Evolutionary conservation across 345 rosid genomes (phyloP).

Genomic region (Psidium guajava): DNA sequence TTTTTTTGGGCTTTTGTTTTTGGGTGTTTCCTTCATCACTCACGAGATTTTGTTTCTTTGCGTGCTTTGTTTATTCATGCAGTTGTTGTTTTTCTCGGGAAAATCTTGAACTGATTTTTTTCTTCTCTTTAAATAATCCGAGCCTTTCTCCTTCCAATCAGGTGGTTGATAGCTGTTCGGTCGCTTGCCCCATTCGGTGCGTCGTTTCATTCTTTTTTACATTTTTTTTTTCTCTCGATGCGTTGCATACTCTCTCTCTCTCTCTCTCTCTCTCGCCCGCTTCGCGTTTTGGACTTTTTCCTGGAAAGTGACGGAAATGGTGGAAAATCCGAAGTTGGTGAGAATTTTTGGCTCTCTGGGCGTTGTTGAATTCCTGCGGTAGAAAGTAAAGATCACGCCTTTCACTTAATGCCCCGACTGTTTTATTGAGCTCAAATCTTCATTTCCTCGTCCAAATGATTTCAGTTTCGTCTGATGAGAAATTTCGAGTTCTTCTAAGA

Average conservation of each 20-base stretch:
- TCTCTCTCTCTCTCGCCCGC: not conserved
- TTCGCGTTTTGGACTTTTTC: not conserved
- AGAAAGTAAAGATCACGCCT: not conserved
- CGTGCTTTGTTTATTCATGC: not conserved
- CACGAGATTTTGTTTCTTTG: slow-evolving; percentile 6
- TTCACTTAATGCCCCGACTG: not conserved
- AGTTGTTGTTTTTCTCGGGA: not conserved
- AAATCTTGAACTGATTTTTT: not conserved
- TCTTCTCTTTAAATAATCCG: not conserved
- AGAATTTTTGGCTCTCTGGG: slow-evolving; percentile 9
- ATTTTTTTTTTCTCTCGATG: not conserved
- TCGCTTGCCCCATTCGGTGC: slow-evolving; percentile 11
- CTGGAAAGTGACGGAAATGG: slow-evolving; percentile 24
- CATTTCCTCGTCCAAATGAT: not conserved
- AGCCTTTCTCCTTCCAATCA: slow-evolving; percentile 3
- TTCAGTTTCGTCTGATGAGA: not conserved
- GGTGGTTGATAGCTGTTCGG: slow-evolving; percentile 2
- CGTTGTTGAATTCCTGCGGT: not conserved
- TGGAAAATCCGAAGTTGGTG: slow-evolving; percentile 49
- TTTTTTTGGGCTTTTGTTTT: not conserved
- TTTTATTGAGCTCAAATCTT: slow-evolving; percentile 5
- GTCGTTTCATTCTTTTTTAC: slow-evolving; percentile 4
- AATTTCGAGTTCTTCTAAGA: not conserved
- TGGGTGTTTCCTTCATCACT: not conserved
- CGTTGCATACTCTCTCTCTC: not conserved